Conservation (phyloP, 2,329 filamentous ascomycete species). For the Ceratocystis smalleyi region DNA sequence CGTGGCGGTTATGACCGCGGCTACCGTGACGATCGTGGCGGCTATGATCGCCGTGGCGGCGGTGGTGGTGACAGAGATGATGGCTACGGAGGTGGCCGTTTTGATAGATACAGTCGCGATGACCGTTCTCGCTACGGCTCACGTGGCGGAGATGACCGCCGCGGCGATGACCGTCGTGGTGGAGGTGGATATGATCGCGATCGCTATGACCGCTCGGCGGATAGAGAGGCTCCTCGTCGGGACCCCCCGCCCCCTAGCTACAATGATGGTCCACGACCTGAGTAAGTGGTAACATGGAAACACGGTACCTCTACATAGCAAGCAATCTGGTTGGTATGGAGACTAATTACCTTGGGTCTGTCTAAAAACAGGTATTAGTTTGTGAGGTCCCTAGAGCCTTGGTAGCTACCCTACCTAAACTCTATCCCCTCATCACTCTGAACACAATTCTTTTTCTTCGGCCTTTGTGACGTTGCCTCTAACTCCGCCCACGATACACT, state of each 20-base stretch:
- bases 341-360: slow-evolving; percentile 14
- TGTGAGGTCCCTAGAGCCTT: neutral
- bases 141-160: slow-evolving; percentile 23
- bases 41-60: slow-evolving; percentile 41
- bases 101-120: slow-evolving; percentile 21
- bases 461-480: slow-evolving; percentile 3
- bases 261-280: slow-evolving; percentile 29
- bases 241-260: slow-evolving; percentile 28
- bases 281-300: slow-evolving; percentile 21
- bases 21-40: slow-evolving; percentile 23
- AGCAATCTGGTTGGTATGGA: slow-evolving; percentile 6
- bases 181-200: slow-evolving; percentile 34
- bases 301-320: slow-evolving; percentile 9
- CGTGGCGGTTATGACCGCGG: slow-evolving; percentile 32
- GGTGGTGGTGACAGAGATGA: slow-evolving; percentile 25
- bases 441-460: neutral
- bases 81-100: slow-evolving; percentile 25
- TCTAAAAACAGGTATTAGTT: slow-evolving; percentile 13
- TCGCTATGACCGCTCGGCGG: slow-evolving; percentile 33
- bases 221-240: slow-evolving; percentile 29
- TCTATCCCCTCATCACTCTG: neutral
- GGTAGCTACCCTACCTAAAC: neutral
- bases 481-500: neutral
- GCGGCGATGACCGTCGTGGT: slow-evolving; percentile 27
- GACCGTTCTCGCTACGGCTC: slow-evolving; percentile 25